These are phyloP conservation scores for Sugiyamaella marilandica DNA, from an alignment of 805 yeast species.

Conservation along the genomic window DNA sequence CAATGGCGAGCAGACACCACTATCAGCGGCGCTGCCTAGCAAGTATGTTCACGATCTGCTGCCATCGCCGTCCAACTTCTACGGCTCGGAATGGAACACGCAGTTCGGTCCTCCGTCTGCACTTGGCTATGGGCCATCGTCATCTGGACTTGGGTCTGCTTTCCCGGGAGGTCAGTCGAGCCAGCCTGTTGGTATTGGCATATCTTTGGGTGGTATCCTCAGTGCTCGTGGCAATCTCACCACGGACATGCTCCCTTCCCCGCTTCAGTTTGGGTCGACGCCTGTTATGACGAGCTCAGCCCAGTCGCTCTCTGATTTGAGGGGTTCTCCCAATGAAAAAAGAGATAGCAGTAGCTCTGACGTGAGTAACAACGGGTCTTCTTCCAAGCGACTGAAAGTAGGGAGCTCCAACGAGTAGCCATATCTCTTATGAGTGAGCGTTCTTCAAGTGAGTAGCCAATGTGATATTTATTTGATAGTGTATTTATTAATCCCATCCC, in stretches of 20 bases:
- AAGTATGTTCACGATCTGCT: conserved; percentile 67
- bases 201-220: conserved; percentile 11
- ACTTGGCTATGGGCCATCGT: conserved; percentile 12
- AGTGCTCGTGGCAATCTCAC: conserved; percentile 13
- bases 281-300: conserved; percentile 24
- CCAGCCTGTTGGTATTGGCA: conserved; percentile 15
- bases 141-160: conserved; percentile 7
- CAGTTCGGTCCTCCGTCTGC: conserved; percentile 35
- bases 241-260: conserved; percentile 26
- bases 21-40: conserved; percentile 64
- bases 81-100: conserved; percentile 55
- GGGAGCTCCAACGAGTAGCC: not conserved
- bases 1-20: conserved; percentile 62
- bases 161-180: conserved; percentile 3
- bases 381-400: conserved; percentile 8
- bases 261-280: conserved; percentile 26
- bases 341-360: conserved; percentile 1
- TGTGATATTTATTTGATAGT: not conserved
- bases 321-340: conserved; percentile 9
- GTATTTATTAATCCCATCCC: not conserved
- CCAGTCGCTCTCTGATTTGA: conserved; percentile 14
- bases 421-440: too few species aligned
- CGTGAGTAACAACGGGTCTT: not conserved
- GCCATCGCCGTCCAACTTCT: conserved; percentile 77
- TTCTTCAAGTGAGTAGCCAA: not conserved